Evolutionary conservation across 1,284 basidiomycete species (phyloP), one percentile per base, ranked within the genome.

Genomic region (Paramarasmius palmivorus): DNA sequence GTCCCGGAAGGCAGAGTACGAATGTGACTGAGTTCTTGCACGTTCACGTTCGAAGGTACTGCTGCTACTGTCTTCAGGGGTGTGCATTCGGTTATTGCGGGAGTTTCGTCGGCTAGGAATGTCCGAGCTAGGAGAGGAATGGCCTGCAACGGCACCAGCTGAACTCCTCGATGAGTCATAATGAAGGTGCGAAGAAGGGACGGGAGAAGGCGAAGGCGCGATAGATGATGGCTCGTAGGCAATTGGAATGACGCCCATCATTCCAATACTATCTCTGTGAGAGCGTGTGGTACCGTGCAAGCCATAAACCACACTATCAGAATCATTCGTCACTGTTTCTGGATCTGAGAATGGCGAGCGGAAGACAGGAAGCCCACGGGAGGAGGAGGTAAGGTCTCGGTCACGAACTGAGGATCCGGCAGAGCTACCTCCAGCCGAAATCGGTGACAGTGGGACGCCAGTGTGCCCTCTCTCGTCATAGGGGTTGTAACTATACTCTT

Each of bases 311-410:
- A 46, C 44, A 17, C 44, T 46, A 17, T 46, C 44, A 5, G 44
- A 46, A 32, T 46, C 44, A 32, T 46, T 26, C 10, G 25, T 29
- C 5, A 14, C n/a, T 32, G 29, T 32, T 32, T 32, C 29, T 7
- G 44, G 44, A 32, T 46, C 44, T 7, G 44, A 46, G 44, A 46
- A 46, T 5, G 44, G 44, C 14, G 44, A 46, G n/a, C 44, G 44
- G 14, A 46, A 15, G 19, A 9, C 44, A 12, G 29, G 29, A 6
- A 32, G 29, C 12, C 29, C 29, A 32, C 12, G 29, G 12, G 29
- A 32, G 29, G 29, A 32, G 17, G 25, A 5, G 25, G 25, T 19
- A 29, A 17, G n/a, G 29, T 29, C 44, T 14, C 25, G n/a, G 25
- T 26, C 25, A 29, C 44, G 44, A 9, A 46, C 7, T 14, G 44